These are phyloP conservation scores for Epichloe sibirici DNA, from an alignment of 2,329 filamentous ascomycete species.

Conservation along the genomic window DNA sequence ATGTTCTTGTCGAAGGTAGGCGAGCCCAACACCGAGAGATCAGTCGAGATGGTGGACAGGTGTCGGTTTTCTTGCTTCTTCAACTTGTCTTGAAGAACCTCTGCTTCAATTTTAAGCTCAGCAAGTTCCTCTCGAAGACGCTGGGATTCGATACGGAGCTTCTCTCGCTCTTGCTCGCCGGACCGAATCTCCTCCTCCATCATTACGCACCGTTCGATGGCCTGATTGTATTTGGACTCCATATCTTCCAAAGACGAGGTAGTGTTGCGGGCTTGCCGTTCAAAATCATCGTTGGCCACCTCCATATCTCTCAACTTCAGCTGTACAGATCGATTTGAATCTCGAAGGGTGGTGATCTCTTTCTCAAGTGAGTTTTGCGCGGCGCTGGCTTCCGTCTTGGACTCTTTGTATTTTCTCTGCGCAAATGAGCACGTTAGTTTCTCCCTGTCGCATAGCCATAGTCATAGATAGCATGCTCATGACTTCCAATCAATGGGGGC, in stretches of 20 bases:
- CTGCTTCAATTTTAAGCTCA: conserved; percentile 87
- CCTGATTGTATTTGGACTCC: conserved; percentile 91
- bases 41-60: conserved; percentile 46
- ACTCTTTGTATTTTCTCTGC: conserved; percentile 90
- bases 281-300: conserved; percentile 96
- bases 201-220: conserved; percentile 84
- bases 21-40: conserved; percentile 52
- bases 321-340: conserved; percentile 69
- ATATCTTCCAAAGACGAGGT: conserved; percentile 92
- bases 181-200: conserved; percentile 89
- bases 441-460: too few relatives aligned
- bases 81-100: conserved; percentile 89
- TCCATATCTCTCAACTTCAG: conserved; percentile 86
- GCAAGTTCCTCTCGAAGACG: conserved; percentile 80
- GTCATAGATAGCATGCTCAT: not conserved
- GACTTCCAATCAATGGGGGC: not conserved
- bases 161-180: conserved; percentile 84
- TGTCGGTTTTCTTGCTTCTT: conserved; percentile 54
- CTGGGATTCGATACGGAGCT: conserved; percentile 80
- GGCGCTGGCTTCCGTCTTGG: conserved; percentile 73
- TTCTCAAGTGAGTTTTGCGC: conserved; percentile 85
- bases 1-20: conserved; percentile 61
- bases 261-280: conserved; percentile 89
- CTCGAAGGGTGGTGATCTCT: conserved; percentile 84
- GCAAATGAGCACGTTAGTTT: conserved; percentile 5